Evolutionary conservation across 2,329 filamentous ascomycete genomes (phyloP), one percentile per base, ranked within the genome.

Genomic region (Coniella lustricola): DNA sequence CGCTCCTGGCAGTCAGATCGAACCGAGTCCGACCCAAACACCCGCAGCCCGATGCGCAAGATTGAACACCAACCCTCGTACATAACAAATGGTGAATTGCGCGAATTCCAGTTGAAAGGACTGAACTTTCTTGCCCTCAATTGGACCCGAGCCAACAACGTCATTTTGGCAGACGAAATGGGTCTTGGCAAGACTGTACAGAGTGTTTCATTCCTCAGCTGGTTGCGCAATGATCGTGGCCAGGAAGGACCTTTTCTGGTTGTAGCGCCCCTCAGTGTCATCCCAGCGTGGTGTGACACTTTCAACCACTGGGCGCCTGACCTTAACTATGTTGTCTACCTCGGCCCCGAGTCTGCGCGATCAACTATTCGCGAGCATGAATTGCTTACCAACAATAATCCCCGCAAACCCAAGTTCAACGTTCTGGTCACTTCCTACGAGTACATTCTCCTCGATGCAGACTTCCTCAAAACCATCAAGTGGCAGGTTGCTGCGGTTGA

Each of bases 111-210:
- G 67, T 77, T 97, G 59, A 88, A 85, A 56, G 93, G 94, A 25
- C 73, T 98, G 52, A 97, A 97, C 70, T 98, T 96, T 67, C 74
- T 98, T 54, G 88, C 88, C 39, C 89, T 95, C 67, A 95, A 97
- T 67, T 98, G 94, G 94, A 88, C 87, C 46, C 84, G 86, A 60
- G 84, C 82, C 48, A 93, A 93, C 65, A 98, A 97, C 59, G 93
- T 97, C 61, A 96, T 98, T 59, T 77, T 98, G 46, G 93, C 93
- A 42, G 93, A 98, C 63, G 93, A 98, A 68, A 98, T 98, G 93
- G 93, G 93, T 59, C 76, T 98, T 13, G 93, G 93, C 22, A 98
- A 98, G 71, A 98, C 93, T 0, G 93, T 98, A 0, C 93, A 98
- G 68, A 96, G 91, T 0, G 90, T 98, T 22, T 84, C 91, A 0